Base-by-base conservation (phyloP, 1,284 basidiomycete species). In the Boletus sp. region DNA sequence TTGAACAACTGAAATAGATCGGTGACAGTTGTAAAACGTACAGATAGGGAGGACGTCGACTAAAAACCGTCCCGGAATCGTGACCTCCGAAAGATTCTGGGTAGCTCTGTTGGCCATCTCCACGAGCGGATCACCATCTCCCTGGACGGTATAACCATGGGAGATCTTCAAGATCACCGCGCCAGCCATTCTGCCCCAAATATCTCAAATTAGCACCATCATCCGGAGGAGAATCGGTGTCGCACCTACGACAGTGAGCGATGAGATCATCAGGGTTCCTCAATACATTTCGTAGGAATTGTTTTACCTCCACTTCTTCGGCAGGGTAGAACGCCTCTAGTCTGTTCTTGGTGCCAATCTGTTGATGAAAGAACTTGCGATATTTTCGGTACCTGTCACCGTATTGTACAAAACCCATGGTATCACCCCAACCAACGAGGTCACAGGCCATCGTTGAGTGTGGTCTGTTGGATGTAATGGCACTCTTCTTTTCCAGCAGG, bases 21-120 rank as follows among this genome's bases (percentile, higher is more conserved):
- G 5, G n/a, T 29, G 1, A 18, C 3, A 42, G 7, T 36, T 2
- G 5, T 39, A 44, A 35, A 33, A 66, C 70, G 31, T 57, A 74
- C 69, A 53, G 3, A 66, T 49, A 15, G 70, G 71, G 12, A 73
- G 9, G 1, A 60, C 18, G 48, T 74, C 71, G 7, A 72, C 70
- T 7, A 72, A n/a, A 53, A 67, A 74, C 6, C 56, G 46, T 20
- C 68, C 66, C 4, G 69, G 66, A 0, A 49, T 22, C 18, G 41
- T 55, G 5, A 61, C 33, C 7, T 51, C 5, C 1, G 61, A 51
- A 12, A 73, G 61, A 18, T 56, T 62, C 5, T 51, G 47, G 20
- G 63, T 60, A 2, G 61, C 61, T 45, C 46, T 55, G 31, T 68
- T 56, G 2, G 65, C 65, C 36, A 68, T 53, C 12, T 63, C 57